A percentile compares a stretch with the other conserved stretches of the same genome.
phyloP scores from a whole-genome alignment of 2,329 filamentous ascomycete genomes.

The Colletotrichum simmondsii region DNA sequence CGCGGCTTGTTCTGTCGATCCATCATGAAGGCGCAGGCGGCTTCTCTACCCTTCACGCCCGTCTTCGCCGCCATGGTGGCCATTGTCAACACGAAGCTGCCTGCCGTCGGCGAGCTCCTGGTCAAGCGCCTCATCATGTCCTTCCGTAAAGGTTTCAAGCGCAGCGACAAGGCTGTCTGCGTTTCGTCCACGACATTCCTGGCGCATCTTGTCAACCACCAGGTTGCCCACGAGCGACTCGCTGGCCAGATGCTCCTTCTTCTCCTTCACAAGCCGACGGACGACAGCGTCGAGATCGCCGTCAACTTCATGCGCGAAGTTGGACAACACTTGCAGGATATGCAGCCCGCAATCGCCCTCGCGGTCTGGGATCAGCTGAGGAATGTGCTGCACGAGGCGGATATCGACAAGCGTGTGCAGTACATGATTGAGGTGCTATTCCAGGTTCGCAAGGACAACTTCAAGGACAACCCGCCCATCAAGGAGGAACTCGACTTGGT shows the following conservation, averaged over 20 bases:
- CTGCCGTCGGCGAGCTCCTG: conserved; percentile 91
- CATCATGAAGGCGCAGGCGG: conserved; percentile 98
- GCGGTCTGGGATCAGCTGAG: conserved; percentile 96
- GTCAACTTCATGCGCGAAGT: conserved; percentile 94
- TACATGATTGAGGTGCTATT: conserved; percentile 99
- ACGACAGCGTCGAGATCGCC: conserved; percentile 97
- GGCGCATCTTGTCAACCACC: conserved; percentile 94
- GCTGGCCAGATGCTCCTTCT: conserved; percentile 92
- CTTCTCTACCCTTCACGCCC: conserved; percentile 93
- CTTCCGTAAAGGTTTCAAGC: conserved; percentile 94
- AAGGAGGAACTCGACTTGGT: conserved; percentile 95
- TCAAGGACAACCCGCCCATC: conserved; percentile 92
- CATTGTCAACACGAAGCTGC: conserved; percentile 97
- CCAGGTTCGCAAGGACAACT: conserved; percentile 94
- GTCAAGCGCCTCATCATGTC: conserved; percentile 87
- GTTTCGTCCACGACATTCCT: conserved; percentile 93
- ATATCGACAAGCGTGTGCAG: conserved; percentile 97
- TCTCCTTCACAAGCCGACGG: conserved; percentile 94
- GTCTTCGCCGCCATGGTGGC: conserved; percentile 97
- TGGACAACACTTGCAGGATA: conserved; percentile 93
- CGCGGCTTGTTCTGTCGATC: conserved; percentile 93
- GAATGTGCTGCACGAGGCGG: conserved; percentile 93
- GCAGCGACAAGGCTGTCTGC: conserved; percentile 97
- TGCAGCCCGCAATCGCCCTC: conserved; percentile 88
- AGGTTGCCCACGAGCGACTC: conserved; percentile 93